Evolutionary conservation across 75 land plant genomes (phyloP).

Genomic region (Pinus albicaulis): DNA sequence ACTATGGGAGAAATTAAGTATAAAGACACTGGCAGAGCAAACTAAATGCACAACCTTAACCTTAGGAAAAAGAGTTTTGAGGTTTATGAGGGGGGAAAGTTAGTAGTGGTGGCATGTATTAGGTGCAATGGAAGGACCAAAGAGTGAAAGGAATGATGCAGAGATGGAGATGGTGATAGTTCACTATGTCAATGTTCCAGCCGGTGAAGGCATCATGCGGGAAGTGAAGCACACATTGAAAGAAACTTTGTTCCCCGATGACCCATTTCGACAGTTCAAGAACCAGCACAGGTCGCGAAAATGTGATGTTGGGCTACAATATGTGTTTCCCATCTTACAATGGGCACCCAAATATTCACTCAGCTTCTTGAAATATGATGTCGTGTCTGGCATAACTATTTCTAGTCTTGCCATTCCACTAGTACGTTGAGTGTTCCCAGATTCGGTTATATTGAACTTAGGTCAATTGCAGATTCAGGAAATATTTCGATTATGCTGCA

Average conservation of each 20-base stretch:
- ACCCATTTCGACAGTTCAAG: not conserved
- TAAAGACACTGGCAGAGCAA: no score
- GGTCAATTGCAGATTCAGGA: no score
- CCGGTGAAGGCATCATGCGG: not conserved
- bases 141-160: not conserved
- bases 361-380: constrained; percentile 30
- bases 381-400: constrained; percentile 43
- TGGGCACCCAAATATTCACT: constrained; percentile 49
- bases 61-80: no score
- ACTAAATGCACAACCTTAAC: no score
- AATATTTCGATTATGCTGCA: no score
- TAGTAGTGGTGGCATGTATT: no score
- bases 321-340: constrained; percentile 55
- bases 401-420: no score
- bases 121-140: not conserved
- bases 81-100: no score
- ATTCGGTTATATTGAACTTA: no score
- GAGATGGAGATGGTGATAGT: constrained; percentile 1
- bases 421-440: no score
- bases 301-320: constrained; percentile 33
- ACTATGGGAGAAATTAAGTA: no score
- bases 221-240: not conserved
- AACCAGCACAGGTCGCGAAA: constrained; percentile 10
- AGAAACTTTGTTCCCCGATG: no score
- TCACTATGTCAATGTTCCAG: not conserved